Evolutionary conservation across 192 early-diverging fungal species (phyloP), one percentile per base, ranked within the genome.

Genomic region (Podila horticola): DNA sequence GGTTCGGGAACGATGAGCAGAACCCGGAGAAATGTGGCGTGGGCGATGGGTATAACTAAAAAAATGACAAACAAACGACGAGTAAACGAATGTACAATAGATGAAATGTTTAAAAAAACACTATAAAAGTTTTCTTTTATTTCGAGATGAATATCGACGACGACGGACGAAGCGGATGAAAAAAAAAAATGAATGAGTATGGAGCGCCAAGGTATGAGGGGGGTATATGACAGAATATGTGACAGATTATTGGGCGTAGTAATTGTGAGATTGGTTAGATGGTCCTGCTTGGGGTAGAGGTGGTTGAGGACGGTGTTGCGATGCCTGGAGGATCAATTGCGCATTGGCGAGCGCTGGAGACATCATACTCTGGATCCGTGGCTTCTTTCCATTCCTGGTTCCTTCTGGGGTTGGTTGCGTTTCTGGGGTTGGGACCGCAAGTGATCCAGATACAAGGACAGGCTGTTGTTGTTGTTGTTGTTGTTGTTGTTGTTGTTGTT

Each of bases 1-100:
- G 74, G 74, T 26, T 64, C n/a, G 74, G 74, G 4, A 75, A 75
- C 31, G 74, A 75, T 52, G 45, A 50, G 12, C 26, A 2, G 7
- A 75, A 75, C 26, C 74, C 74, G 33, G 74, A 75, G 30, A 68
- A 64, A 34, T 75, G 74, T 30, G 74, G 74, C 0, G 74, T 75
- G 2, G 74, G 74, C 5, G 67, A 75, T 75, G 74, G 74, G 33
- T 75, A 75, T 22, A 69, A 69, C 41, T 75, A 48, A 45, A 9
- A 52, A 52, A 6, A n/a, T 7, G 7, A 34, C 4, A 34, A 34
- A 34, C 33, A 34, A 34, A 34, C 5, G 33, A 34, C 2, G 5
- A 2, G 31, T 4, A 31, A 31, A 34, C 6, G n/a, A n/a, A 5
- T 34, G 33, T 34, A 34, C 0, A 7, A 34, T 34, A 34, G 0